Evolutionary conservation across 2,329 filamentous ascomycete species (phyloP).

Genomic region (Colletotrichum sp.): DNA sequence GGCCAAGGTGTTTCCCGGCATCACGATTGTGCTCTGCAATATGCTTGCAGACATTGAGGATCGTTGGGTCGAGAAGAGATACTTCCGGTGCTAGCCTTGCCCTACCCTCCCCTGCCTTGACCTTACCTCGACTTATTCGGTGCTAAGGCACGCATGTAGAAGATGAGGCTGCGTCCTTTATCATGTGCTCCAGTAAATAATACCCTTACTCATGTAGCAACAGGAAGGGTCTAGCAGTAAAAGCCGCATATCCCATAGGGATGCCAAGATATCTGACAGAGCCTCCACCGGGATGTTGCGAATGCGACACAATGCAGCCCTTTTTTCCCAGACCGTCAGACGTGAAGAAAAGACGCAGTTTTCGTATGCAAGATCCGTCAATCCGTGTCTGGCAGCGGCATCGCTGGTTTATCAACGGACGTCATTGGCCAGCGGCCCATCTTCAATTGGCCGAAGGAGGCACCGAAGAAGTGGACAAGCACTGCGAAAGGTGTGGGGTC

Average conservation of each 20-base stretch:
- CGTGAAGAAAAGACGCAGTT: not conserved
- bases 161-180: not conserved
- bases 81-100: conserved; percentile 79
- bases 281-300: not conserved
- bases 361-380: not conserved
- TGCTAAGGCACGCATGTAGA: not conserved
- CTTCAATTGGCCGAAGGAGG: conserved; percentile 1
- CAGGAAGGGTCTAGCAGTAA: not conserved
- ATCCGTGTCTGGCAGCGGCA: not conserved
- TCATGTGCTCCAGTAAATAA: not conserved
- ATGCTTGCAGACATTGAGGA: conserved; percentile 83
- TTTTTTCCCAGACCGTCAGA: not conserved
- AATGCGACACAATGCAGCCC: not conserved
- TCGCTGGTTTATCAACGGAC: not conserved
- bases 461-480: conserved; percentile 8
- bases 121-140: not conserved
- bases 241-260: not conserved
- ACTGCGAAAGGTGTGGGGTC: not conserved
- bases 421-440: not conserved
- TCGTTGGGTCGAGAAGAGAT: conserved; percentile 88
- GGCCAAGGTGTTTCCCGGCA: conserved; percentile 85
- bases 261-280: not conserved
- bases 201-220: not conserved
- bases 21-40: conserved; percentile 85
- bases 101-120: not conserved